Evolutionary conservation across 352 stramenopile genomes (phyloP).

Genomic region (Phytophthora foliorum): DNA sequence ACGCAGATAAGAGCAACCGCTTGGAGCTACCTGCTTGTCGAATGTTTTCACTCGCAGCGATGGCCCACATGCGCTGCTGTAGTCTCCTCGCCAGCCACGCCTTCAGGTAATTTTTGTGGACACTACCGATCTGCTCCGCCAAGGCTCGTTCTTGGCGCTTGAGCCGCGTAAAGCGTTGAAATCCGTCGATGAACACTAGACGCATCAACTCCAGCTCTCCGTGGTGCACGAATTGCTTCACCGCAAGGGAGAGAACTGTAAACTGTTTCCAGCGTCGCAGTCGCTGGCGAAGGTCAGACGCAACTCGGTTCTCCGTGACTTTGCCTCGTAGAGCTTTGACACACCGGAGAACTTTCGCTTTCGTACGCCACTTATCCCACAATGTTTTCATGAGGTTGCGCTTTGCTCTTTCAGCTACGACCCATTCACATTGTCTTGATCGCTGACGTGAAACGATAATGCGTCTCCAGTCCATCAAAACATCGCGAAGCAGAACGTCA

Average conservation of each 20-base stretch:
- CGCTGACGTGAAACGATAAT: conserved; percentile 3
- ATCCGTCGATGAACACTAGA: conserved; percentile 29
- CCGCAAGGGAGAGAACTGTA: conserved; percentile 10
- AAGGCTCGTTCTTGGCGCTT: conserved; percentile 30
- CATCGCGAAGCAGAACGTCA: not conserved
- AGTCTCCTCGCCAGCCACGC: conserved; percentile 38
- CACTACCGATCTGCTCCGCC: conserved; percentile 17
- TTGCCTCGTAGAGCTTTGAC: conserved; percentile 23
- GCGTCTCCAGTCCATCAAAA: conserved; percentile 28
- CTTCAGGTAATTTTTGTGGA: conserved; percentile 39
- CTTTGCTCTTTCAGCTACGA: not conserved
- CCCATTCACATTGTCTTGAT: not conserved
- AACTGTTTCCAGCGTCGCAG: conserved; percentile 33
- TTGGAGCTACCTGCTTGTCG: conserved; percentile 14
- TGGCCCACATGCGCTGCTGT: conserved; percentile 23
- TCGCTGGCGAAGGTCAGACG: conserved; percentile 17
- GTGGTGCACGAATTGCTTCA: conserved; percentile 15
- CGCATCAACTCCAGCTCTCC: conserved; percentile 12
- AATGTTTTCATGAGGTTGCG: not conserved
- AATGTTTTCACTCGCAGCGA: conserved; percentile 43
- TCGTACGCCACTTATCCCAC: conserved; percentile 27
- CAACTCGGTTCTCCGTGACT: conserved; percentile 10
- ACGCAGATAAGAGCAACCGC: conserved; percentile 25
- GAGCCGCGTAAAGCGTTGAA: conserved; percentile 18
- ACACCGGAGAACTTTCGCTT: conserved; percentile 5